Conservation (phyloP, 164 flowering plant species). For the Macadamia integrifolia region DNA sequence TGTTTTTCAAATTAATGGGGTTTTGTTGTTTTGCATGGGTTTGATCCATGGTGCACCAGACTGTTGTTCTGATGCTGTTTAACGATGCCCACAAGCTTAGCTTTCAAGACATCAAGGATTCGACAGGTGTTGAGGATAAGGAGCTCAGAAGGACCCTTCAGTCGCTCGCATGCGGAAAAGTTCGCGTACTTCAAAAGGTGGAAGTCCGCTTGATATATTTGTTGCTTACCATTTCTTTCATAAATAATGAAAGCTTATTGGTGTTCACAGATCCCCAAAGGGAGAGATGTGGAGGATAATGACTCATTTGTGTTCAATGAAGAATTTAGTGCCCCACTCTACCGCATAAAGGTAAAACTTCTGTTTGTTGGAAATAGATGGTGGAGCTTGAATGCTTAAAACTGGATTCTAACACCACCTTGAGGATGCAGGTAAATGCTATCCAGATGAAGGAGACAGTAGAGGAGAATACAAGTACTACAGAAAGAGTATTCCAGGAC, state of each 20-base stretch:
- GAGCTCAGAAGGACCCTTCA: conserved; percentile 85
- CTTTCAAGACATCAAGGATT: conserved; percentile 76
- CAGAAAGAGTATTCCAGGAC: conserved; percentile 95
- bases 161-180: conserved; percentile 90
- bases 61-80: conserved; percentile 85
- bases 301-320: conserved; percentile 80
- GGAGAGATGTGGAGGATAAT: conserved; percentile 79
- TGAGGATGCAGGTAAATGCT: conserved; percentile 75
- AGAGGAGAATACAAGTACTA: conserved; percentile 94
- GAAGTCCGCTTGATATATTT: neutral
- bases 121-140: conserved; percentile 87
- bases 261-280: conserved; percentile 62
- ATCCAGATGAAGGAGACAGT: conserved; percentile 99
- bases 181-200: conserved; percentile 84
- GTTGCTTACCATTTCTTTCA: neutral
- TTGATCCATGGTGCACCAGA: conserved; percentile 33
- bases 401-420: conserved; percentile 6
- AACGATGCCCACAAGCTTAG: conserved; percentile 79
- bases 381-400: conserved; percentile 6
- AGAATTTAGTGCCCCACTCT: conserved; percentile 73
- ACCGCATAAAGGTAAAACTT: conserved; percentile 66
- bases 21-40: conserved; percentile 6
- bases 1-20: neutral
- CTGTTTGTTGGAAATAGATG: neutral
- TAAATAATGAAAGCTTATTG: neutral